phyloP scores from a whole-genome alignment of 179 eudicot genomes.

The Heliamphora pulchella region DNA sequence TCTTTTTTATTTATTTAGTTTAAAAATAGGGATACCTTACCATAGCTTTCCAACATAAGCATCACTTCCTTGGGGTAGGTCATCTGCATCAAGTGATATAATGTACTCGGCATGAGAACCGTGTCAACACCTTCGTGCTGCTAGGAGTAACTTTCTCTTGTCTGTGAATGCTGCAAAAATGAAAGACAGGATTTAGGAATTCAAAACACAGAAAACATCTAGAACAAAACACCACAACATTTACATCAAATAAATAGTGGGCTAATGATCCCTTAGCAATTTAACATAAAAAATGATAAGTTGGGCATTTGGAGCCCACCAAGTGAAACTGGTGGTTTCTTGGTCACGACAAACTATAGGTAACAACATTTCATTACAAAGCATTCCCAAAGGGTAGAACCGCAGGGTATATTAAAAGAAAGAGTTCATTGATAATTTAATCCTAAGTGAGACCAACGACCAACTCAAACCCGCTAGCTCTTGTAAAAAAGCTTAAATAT shows the following conservation, averaged over 20 bases:
- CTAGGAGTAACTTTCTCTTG: conserved; percentile 84
- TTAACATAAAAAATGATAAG: background rate
- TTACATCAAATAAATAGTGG: background rate
- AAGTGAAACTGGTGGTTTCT: too few relatives aligned
- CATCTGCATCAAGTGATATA: conserved; percentile 77
- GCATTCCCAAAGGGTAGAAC: too few relatives aligned
- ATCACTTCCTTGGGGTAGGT: conserved; percentile 81
- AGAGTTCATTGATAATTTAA: too few relatives aligned
- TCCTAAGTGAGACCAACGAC: too few relatives aligned
- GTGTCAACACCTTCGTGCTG: conserved; percentile 69
- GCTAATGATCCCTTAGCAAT: too few relatives aligned
- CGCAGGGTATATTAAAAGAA: too few relatives aligned
- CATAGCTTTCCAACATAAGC: conserved; percentile 93
- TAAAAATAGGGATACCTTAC: conserved; percentile 27
- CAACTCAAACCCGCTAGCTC: too few relatives aligned
- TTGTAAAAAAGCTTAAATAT: too few relatives aligned
- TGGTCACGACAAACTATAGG: too few relatives aligned
- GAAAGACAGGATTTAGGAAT: background rate
- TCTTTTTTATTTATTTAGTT: too few relatives aligned
- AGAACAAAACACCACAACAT: background rate
- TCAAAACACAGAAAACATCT: background rate
- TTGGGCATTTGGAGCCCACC: too few relatives aligned
- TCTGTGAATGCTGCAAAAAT: conserved; percentile 63
- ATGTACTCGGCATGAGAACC: conserved; percentile 80
- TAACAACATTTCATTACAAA: too few relatives aligned